These are phyloP conservation scores for Candida palmyrensis DNA, from an alignment of 805 yeast species.

Conservation along the genomic window DNA sequence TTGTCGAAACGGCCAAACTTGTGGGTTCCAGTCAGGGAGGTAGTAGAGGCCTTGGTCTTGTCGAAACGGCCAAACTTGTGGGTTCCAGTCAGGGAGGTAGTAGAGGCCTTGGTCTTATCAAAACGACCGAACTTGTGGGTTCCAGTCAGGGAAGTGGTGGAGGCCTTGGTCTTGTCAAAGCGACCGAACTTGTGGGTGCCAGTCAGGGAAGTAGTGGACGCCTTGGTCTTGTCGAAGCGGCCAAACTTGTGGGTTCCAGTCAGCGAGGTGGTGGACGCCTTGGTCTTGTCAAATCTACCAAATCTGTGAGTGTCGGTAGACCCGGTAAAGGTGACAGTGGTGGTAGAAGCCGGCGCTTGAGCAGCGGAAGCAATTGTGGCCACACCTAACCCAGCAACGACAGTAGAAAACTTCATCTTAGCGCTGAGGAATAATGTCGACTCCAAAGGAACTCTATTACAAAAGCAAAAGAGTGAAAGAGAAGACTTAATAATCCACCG, in stretches of 20 bases:
- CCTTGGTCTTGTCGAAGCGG: slow-evolving; percentile 47
- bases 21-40: slow-evolving; percentile 29
- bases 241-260: slow-evolving; percentile 53
- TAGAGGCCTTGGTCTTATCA: slow-evolving; percentile 26
- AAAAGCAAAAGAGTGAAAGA: background rate
- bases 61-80: slow-evolving; percentile 27
- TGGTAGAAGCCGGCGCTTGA: slow-evolving; percentile 15
- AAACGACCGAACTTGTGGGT: slow-evolving; percentile 31
- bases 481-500: background rate
- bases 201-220: slow-evolving; percentile 24
- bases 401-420: slow-evolving; percentile 39
- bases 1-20: slow-evolving; percentile 30
- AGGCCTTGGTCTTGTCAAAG: slow-evolving; percentile 32
- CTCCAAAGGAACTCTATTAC: too few species aligned
- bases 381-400: slow-evolving; percentile 36
- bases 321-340: slow-evolving; percentile 30
- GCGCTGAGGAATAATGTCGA: too few species aligned
- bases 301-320: slow-evolving; percentile 43
- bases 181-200: slow-evolving; percentile 28
- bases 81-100: slow-evolving; percentile 31
- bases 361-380: slow-evolving; percentile 25
- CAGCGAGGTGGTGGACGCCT: slow-evolving; percentile 15
- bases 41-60: slow-evolving; percentile 30
- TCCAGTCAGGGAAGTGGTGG: slow-evolving; percentile 24
- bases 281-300: slow-evolving; percentile 54